Conservation (phyloP, 228 moss, liverwort and hornwort species). For the Sphagnum fallax region DNA sequence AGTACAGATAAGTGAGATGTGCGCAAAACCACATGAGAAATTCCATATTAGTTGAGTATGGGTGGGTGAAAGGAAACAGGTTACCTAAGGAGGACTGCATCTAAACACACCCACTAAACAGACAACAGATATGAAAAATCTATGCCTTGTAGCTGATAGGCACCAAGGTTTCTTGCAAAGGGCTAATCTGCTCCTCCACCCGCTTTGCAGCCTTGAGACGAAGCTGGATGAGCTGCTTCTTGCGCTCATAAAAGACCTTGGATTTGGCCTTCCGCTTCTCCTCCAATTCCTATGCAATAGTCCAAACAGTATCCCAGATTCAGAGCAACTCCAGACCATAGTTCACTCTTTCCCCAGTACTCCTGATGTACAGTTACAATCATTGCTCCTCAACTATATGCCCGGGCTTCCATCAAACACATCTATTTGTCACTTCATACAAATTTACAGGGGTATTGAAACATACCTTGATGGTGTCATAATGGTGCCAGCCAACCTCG, state of each 20-base stretch:
- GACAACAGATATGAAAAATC: neutral
- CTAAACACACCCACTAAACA: too few species aligned
- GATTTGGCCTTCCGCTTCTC: constrained; percentile 90
- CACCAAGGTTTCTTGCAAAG: constrained; percentile 44
- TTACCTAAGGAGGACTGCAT: too few species aligned
- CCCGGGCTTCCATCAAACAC: neutral
- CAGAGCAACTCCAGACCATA: neutral
- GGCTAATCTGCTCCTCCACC: constrained; percentile 62
- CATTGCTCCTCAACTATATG: neutral
- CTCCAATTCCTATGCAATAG: constrained; percentile 51
- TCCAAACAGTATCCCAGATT: neutral
- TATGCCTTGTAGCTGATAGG: constrained; percentile 74
- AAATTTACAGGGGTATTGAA: too few species aligned
- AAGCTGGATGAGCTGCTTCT: constrained; percentile 85
- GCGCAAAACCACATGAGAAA: too few species aligned
- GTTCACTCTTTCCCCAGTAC: neutral
- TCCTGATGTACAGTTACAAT: neutral
- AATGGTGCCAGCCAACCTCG: constrained; percentile 54
- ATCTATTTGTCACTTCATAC: too few species aligned
- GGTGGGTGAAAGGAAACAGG: too few species aligned
- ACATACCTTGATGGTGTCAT: constrained; percentile 34
- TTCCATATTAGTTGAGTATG: too few species aligned
- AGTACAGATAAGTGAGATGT: too few species aligned
- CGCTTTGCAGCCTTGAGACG: constrained; percentile 70
- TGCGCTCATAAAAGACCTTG: constrained; percentile 88